Evolutionary conservation across 805 yeast genomes (phyloP).

Genomic region (Wickerhamomyces sydowiorum): DNA sequence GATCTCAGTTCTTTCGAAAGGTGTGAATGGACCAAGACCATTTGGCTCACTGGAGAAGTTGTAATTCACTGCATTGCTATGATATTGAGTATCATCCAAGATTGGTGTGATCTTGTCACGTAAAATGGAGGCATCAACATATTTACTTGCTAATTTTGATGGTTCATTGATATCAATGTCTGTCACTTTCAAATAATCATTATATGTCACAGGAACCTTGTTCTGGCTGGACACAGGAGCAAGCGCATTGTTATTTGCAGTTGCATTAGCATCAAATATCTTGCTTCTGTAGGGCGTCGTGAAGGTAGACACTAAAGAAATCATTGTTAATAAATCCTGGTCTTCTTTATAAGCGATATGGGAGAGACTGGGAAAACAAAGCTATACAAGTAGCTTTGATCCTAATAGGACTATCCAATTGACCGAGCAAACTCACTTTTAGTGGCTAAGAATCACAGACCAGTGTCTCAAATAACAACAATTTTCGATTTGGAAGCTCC

Average conservation of each 20-base stretch:
- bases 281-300: conserved; percentile 20
- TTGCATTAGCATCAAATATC: conserved; percentile 9
- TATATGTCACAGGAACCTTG: conserved; percentile 12
- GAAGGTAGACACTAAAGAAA: conserved; percentile 13
- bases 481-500: neutral
- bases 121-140: conserved; percentile 50
- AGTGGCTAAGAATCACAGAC: too few species aligned
- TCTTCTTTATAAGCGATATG: neutral
- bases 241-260: conserved; percentile 3
- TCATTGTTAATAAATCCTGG: neutral
- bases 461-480: neutral
- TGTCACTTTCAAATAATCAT: conserved; percentile 27
- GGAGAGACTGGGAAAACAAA: too few species aligned
- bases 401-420: too few species aligned
- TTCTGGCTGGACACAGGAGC: conserved; percentile 8
- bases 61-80: conserved; percentile 59
- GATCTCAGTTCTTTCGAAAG: conserved; percentile 68
- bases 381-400: too few species aligned
- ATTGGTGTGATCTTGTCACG: conserved; percentile 54
- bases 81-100: conserved; percentile 40
- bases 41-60: conserved; percentile 50
- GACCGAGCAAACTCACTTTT: too few species aligned
- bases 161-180: conserved; percentile 30
- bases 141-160: conserved; percentile 54
- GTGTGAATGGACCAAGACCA: conserved; percentile 48